A percentile compares a stretch with the other conserved stretches of the same genome.
Evolutionary conservation across 2,329 filamentous ascomycete genomes (phyloP).

Genomic region (Incumbomyces delicatus): DNA sequence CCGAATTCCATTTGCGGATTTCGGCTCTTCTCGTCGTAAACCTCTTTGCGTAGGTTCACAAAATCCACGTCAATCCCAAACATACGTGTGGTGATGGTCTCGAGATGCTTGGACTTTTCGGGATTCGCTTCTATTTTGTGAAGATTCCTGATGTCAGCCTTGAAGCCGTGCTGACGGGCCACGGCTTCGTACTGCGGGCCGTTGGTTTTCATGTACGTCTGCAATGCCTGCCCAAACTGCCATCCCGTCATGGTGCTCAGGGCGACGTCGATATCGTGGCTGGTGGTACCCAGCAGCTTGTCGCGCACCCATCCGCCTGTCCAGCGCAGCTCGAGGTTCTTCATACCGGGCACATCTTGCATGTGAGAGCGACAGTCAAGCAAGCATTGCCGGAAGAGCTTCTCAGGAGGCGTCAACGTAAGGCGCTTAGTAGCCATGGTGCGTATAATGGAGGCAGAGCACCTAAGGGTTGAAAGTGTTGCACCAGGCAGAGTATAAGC

Average conservation of each 20-base stretch:
- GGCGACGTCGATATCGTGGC: constrained; percentile 41
- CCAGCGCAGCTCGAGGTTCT: constrained; percentile 34
- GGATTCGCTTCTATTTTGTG: constrained; percentile 88
- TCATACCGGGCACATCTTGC: constrained; percentile 16
- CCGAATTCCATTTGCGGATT: constrained; percentile 92
- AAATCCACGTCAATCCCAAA: constrained; percentile 85
- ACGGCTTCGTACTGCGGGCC: constrained; percentile 36
- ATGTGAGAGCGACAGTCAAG: constrained; percentile 18
- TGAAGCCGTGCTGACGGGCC: constrained; percentile 23
- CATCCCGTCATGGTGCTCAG: constrained; percentile 42
- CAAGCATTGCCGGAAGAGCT: constrained; percentile 20
- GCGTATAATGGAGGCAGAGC: background rate
- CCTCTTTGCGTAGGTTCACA: constrained; percentile 88
- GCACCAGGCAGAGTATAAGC: no score
- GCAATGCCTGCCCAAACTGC: constrained; percentile 36
- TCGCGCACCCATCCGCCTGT: constrained; percentile 43
- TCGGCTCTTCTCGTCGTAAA: constrained; percentile 76
- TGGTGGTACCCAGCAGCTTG: constrained; percentile 37
- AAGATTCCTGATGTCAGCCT: constrained; percentile 50
- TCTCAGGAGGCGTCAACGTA: constrained; percentile 15
- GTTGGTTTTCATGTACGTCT: constrained; percentile 32
- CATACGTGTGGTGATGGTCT: constrained; percentile 78
- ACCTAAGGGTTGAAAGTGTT: no score
- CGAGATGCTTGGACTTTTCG: constrained; percentile 92
- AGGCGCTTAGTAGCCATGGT: background rate